Evolutionary conservation across 2,329 filamentous ascomycete species (phyloP).

Genomic region (Diaporthe sp.): DNA sequence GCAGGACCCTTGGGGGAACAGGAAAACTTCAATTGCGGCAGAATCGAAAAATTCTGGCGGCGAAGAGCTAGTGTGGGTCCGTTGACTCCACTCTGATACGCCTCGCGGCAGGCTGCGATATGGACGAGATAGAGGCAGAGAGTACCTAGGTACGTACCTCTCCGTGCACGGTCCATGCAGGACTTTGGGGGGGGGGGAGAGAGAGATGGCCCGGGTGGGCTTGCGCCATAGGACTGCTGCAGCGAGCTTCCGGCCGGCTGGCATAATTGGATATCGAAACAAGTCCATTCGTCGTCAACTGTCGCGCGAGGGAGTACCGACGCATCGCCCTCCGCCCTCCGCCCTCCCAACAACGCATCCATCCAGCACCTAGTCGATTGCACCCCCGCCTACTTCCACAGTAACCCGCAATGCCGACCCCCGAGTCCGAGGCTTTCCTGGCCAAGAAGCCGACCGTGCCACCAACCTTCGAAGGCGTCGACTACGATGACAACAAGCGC

Average conservation of each 20-base stretch:
- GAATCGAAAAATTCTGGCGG: conserved; percentile 21
- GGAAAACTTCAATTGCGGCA: conserved; percentile 30
- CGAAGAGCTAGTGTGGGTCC: conserved; percentile 21
- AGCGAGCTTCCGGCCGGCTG: conserved; percentile 21
- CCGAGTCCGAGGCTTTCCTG: conserved; percentile 84
- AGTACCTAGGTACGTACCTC: conserved; percentile 20
- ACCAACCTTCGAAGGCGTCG: conserved; percentile 86
- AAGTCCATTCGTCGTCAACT: conserved; percentile 27
- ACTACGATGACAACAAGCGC: conserved; percentile 84
- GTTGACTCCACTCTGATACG: not conserved
- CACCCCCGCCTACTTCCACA: not conserved
- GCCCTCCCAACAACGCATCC: conserved; percentile 10
- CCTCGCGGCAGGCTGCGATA: conserved; percentile 26
- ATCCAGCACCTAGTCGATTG: not conserved
- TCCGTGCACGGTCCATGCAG: conserved; percentile 22
- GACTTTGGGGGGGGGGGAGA: not conserved
- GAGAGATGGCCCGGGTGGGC: not conserved
- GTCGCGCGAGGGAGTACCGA: conserved; percentile 26
- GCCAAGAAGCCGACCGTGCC: conserved; percentile 85
- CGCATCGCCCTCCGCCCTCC: conserved; percentile 12
- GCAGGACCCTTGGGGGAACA: conserved; percentile 33
- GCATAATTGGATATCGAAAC: conserved; percentile 30
- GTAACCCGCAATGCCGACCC: conserved; percentile 74
- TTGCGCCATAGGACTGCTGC: not conserved
- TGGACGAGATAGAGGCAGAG: not conserved